These are phyloP conservation scores for Ceratocystis harringtonii DNA, from an alignment of 2,329 filamentous ascomycete species.

Conservation along the genomic window DNA sequence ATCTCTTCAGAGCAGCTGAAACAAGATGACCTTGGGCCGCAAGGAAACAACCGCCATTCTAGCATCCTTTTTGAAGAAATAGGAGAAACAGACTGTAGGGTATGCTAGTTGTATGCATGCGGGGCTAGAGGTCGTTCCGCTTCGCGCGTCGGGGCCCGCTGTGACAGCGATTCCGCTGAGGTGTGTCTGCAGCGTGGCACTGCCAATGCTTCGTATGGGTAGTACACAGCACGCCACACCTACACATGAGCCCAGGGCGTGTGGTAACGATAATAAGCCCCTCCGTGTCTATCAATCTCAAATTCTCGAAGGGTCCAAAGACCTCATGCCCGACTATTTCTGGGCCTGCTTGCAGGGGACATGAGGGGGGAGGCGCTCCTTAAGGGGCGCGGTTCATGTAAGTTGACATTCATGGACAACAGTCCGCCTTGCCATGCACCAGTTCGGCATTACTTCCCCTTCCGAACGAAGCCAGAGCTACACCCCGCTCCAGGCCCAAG, in stretches of 20 bases:
- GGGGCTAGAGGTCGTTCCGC: background rate
- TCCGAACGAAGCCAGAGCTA: background rate
- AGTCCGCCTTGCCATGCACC: background rate
- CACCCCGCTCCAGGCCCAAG: no score
- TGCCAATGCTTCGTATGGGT: background rate
- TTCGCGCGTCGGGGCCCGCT: background rate
- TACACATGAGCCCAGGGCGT: background rate
- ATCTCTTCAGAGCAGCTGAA: background rate
- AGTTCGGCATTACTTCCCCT: background rate
- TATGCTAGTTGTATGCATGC: background rate
- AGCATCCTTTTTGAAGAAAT: background rate
- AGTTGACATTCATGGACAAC: background rate
- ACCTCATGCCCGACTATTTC: no score
- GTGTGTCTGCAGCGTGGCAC: background rate
- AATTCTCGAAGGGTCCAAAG: no score
- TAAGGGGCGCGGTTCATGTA: background rate
- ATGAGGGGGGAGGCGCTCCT: background rate
- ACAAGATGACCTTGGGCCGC: background rate
- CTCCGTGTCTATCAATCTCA: no score
- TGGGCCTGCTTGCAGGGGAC: background rate
- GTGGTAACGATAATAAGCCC: no score
- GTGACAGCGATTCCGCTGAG: background rate
- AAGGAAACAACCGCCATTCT: no score
- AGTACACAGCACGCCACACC: background rate
- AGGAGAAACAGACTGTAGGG: background rate